Evolutionary conservation across 805 yeast species (phyloP), one percentile per base, ranked within the genome.

Genomic region (Starmerella cellae): DNA sequence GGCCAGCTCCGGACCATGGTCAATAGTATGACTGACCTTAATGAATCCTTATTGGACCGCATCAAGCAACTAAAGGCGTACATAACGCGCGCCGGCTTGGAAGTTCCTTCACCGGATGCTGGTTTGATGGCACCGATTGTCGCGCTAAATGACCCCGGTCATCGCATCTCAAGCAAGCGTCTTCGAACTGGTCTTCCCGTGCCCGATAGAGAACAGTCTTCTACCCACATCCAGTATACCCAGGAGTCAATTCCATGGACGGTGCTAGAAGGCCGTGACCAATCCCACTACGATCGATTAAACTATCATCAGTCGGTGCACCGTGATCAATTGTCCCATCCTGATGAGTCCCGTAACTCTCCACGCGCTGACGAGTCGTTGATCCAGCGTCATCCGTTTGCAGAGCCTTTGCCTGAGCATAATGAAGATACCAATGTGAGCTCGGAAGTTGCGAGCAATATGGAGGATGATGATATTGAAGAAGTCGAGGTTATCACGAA

Each of bases 121-220:
- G 50, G 48, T 10, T 2, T 40, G n/a, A n/a, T 24, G 27, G 46
- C 46, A 18, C 46, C 46, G 10, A 37, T 47, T n/a, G 39, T 37
- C 2, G 41, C 37, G 19, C 36, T 27, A 4, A 35, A 26, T 2
- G 34, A 16, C 3, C 26, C 17, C 5, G 23, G 9, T 3, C 17
- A 23, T 6, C n/a, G 16, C 2, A 37, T 35, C 19, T 8, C 35
- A 21, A 8, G 31, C 16, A 38, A 37, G 32, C 39, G 45, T 35
- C 43, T 29, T 24, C 35, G 44, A 3, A 31, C 37, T 8, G n/a
- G 20, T 16, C 22, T 5, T 3, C 3, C 31, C 10, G n/a, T n/a
- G n/a, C n/a, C n/a, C n/a, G n/a, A n/a, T n/a, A n/a, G n/a, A n/a
- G n/a, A n/a, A n/a, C n/a, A n/a, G n/a, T 13, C 34, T 4, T 37